Conservation (phyloP, 495 filamentous ascomycete genomes). For the Podospora anserina region DNA sequence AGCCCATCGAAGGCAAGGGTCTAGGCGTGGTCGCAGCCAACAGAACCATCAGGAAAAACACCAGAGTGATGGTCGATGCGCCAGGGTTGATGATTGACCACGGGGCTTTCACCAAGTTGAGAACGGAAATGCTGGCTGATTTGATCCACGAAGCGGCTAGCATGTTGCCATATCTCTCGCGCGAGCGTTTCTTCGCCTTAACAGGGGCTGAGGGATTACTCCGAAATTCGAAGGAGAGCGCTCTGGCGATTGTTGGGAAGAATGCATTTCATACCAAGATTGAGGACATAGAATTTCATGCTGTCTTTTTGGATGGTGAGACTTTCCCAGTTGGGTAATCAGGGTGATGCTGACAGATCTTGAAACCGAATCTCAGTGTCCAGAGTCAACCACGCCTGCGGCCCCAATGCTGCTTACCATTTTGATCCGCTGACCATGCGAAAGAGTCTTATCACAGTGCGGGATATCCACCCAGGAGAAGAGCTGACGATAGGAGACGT, state of each 20-base stretch:
- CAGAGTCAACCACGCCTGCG: slow-evolving; percentile 39
- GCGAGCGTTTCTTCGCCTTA: not conserved
- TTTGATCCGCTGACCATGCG: slow-evolving; percentile 33
- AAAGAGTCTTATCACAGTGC: slow-evolving; percentile 32
- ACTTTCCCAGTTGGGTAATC: not conserved
- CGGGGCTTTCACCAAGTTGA: not conserved
- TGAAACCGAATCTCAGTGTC: slow-evolving; percentile 23
- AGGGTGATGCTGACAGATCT: not conserved
- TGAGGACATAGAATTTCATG: not conserved
- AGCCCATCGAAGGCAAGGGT: not conserved
- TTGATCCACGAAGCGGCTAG: not conserved
- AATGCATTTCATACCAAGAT: not conserved
- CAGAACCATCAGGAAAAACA: not conserved
- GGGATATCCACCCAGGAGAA: slow-evolving; percentile 31
- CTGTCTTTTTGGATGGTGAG: not conserved
- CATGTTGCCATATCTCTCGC: not conserved
- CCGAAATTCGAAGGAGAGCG: not conserved
- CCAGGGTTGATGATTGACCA: not conserved
- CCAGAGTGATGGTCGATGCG: not conserved
- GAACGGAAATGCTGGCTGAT: not conserved
- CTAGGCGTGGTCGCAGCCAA: not conserved
- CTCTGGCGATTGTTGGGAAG: not conserved
- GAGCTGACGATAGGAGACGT: slow-evolving; percentile 35
- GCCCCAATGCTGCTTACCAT: slow-evolving; percentile 37
- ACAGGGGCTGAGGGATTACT: not conserved